Evolutionary conservation across 306 rosid species (phyloP).

Genomic region (Calophaca sinica): DNA sequence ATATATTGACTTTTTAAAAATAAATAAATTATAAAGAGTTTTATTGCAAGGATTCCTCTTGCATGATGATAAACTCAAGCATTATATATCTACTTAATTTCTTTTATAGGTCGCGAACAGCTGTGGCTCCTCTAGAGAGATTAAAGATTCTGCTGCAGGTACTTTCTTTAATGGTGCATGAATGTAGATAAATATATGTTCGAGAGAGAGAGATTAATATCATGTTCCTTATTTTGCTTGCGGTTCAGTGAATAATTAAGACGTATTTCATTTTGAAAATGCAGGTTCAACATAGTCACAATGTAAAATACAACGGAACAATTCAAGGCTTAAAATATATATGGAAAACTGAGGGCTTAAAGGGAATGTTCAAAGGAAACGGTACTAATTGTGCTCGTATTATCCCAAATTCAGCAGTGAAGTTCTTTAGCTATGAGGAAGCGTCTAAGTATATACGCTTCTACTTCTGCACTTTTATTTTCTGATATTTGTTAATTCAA

Average conservation of each 20-base stretch:
- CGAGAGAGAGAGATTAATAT: no score
- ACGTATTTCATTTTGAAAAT: conserved; percentile 34
- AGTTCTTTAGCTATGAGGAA: conserved; percentile 75
- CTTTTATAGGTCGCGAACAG: conserved; percentile 64
- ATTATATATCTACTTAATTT: conserved; percentile 18
- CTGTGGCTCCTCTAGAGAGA: conserved; percentile 75
- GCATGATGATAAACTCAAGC: background rate
- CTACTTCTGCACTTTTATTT: conserved; percentile 39
- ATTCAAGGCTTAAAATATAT: conserved; percentile 70
- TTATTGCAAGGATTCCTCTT: background rate
- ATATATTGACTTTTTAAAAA: no score
- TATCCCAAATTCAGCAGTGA: conserved; percentile 76
- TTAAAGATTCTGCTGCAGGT: conserved; percentile 74
- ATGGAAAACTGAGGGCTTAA: conserved; percentile 69
- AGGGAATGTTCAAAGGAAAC: conserved; percentile 75
- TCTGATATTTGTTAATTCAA: background rate
- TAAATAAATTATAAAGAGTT: no score
- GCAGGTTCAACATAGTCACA: conserved; percentile 68
- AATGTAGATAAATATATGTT: no score
- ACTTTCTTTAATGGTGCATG: background rate
- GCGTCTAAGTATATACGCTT: conserved; percentile 60
- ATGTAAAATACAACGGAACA: conserved; percentile 65
- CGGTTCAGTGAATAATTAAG: conserved; percentile 32
- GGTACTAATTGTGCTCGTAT: conserved; percentile 84
- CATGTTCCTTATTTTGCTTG: background rate